Evolutionary conservation across 495 filamentous ascomycete genomes (phyloP).

Genomic region (Penicillium desertorum): DNA sequence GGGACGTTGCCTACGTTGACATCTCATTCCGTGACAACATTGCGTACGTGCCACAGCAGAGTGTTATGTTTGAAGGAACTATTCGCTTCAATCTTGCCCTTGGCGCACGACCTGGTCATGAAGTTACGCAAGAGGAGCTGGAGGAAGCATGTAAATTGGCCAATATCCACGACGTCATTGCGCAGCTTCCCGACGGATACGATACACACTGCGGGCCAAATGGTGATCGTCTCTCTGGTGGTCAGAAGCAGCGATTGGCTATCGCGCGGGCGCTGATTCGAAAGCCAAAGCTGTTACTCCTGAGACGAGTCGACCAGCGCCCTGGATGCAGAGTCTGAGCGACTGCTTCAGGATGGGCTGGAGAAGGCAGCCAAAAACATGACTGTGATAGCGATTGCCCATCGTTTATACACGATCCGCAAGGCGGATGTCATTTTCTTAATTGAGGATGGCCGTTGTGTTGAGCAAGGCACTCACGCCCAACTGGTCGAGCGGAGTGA

Average conservation of each 20-base stretch:
- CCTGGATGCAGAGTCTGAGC: conserved; percentile 71
- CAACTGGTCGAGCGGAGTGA: conserved; percentile 53
- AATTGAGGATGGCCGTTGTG: conserved; percentile 60
- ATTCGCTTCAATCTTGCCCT: conserved; percentile 52
- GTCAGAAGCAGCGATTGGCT: conserved; percentile 70
- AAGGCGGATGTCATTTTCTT: conserved; percentile 73
- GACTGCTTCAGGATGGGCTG: conserved; percentile 64
- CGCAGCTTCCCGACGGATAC: conserved; percentile 57
- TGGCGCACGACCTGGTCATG: conserved; percentile 40
- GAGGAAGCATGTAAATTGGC: conserved; percentile 53
- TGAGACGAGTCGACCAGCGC: conserved; percentile 74
- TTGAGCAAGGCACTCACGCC: conserved; percentile 63
- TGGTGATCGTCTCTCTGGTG: conserved; percentile 63
- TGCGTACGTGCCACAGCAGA: conserved; percentile 53
- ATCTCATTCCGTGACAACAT: conserved; percentile 44
- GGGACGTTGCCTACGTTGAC: conserved; percentile 35
- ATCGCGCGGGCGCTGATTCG: conserved; percentile 73
- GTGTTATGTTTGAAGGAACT: conserved; percentile 50
- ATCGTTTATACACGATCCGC: conserved; percentile 68
- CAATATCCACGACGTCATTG: conserved; percentile 57
- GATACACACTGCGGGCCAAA: conserved; percentile 60
- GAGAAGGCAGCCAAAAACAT: conserved; percentile 62
- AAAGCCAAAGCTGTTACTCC: conserved; percentile 62
- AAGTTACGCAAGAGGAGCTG: conserved; percentile 48
- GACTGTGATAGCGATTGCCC: conserved; percentile 72